These are phyloP conservation scores for Curvularia verruculosa DNA, from an alignment of 2,329 filamentous ascomycete genomes.

Conservation along the genomic window DNA sequence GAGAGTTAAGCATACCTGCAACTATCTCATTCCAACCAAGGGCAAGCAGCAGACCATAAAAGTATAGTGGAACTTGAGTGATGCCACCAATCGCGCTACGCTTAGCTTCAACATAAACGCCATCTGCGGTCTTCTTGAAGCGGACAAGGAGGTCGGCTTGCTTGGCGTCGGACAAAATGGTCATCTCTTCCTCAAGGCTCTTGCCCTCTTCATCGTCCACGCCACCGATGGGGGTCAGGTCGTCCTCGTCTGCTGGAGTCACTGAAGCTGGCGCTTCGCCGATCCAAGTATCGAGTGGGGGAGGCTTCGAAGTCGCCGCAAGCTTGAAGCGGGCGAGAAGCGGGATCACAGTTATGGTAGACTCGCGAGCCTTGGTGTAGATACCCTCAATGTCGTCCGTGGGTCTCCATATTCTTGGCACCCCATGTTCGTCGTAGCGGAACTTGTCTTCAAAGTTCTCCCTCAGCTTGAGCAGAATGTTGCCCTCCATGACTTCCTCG, in stretches of 20 bases:
- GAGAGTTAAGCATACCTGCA: conserved; percentile 69
- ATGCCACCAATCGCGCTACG: conserved; percentile 94
- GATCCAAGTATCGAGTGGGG: conserved; percentile 84
- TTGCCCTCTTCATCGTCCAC: conserved; percentile 95
- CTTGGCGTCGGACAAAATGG: conserved; percentile 87
- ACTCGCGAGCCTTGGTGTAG: conserved; percentile 91
- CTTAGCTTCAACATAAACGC: conserved; percentile 97
- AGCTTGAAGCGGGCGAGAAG: conserved; percentile 85
- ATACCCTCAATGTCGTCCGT: conserved; percentile 96
- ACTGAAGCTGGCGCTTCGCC: conserved; percentile 76
- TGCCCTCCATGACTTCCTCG: conserved; percentile 97
- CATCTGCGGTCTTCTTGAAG: conserved; percentile 98
- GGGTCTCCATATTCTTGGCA: conserved; percentile 95
- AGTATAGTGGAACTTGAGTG: conserved; percentile 91
- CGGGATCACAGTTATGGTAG: conserved; percentile 87
- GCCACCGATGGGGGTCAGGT: conserved; percentile 85
- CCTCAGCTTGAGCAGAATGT: conserved; percentile 89
- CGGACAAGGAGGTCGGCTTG: conserved; percentile 88
- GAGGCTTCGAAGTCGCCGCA: conserved; percentile 72
- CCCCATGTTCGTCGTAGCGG: conserved; percentile 92
- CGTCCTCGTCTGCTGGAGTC: conserved; percentile 86
- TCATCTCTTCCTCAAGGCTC: conserved; percentile 95
- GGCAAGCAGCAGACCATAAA: conserved; percentile 86
- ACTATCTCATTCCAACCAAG: conserved; percentile 99
- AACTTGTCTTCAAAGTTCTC: conserved; percentile 99